A percentile compares a stretch with the other conserved stretches of the same genome.
Evolutionary conservation across 106 monocot genomes (phyloP).

Genomic region (Dioscorea dumetorum): DNA sequence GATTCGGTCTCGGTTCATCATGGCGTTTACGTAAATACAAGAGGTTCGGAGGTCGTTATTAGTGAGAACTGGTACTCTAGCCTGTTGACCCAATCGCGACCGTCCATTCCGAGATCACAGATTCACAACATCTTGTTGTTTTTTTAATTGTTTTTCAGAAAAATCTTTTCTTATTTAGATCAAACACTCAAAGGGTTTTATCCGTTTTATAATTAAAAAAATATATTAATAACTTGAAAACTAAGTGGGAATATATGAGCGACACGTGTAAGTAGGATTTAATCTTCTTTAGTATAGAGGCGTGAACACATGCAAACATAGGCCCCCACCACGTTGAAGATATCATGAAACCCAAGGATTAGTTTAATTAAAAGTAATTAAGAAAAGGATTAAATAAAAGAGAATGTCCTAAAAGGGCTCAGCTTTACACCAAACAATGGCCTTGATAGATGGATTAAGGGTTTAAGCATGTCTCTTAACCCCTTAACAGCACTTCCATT

Average conservation of each 20-base stretch:
- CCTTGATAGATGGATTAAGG: conserved; percentile 1
- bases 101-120: no score
- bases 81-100: no score
- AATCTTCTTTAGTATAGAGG: not conserved
- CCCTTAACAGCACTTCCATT: not conserved
- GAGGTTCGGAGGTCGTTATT: no score
- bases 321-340: not conserved
- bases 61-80: no score
- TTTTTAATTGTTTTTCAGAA: no score
- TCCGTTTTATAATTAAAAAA: no score
- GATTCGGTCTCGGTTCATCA: no score
- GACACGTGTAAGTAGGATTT: not conserved
- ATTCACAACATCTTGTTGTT: no score
- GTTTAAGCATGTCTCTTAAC: not conserved
- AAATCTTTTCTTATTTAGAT: no score
- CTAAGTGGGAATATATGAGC: not conserved
- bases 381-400: not conserved
- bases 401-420: not conserved
- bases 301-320: not conserved
- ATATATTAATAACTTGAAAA: no score
- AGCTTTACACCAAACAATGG: not conserved
- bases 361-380: not conserved
- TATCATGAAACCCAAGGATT: not conserved
- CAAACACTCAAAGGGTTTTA: no score
- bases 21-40: no score